Conservation (phyloP, 177 flowering plant genomes). For the Vitis hybrid region DNA sequence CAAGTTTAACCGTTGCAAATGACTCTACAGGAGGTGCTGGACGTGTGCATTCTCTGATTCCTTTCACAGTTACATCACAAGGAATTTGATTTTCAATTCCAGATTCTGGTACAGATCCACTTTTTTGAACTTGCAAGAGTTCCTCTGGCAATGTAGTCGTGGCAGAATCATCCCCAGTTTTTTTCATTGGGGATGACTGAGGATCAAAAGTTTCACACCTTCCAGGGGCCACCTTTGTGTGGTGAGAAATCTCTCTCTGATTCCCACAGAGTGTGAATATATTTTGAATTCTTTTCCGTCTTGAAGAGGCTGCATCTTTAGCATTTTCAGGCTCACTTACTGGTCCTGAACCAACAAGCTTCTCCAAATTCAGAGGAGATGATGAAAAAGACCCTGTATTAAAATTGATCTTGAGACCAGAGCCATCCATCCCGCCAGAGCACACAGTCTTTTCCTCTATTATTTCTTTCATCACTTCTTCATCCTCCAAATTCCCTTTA, state of each 20-base stretch:
- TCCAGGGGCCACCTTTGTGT: constrained; percentile 30
- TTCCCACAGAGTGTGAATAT: constrained; percentile 93
- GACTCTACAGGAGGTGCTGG: no score
- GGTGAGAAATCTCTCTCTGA: constrained; percentile 75
- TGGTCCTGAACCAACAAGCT: no score
- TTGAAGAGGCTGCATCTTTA: constrained; percentile 47
- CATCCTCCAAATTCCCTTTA: constrained; percentile 36
- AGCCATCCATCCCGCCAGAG: constrained; percentile 16
- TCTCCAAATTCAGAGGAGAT: constrained; percentile 19
- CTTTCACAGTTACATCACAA: no score
- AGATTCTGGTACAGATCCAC: constrained; percentile 10
- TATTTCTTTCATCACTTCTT: constrained; percentile 76
- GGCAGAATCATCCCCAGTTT: constrained; percentile 15
- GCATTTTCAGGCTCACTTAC: no score
- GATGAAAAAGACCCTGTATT: constrained; percentile 16
- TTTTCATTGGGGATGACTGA: constrained; percentile 14
- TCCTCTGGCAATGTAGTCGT: constrained; percentile 23
- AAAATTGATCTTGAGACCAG: constrained; percentile 1
- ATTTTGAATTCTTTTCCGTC: constrained; percentile 71
- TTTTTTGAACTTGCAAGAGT: constrained; percentile 12
- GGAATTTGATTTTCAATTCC: background rate
- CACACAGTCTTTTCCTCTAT: constrained; percentile 64
- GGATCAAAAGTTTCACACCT: constrained; percentile 23
- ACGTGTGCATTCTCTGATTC: no score
- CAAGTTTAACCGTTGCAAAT: constrained; percentile 6